Base-by-base conservation (phyloP, 2,329 filamentous ascomycete species). In the Xylaria sp. region DNA sequence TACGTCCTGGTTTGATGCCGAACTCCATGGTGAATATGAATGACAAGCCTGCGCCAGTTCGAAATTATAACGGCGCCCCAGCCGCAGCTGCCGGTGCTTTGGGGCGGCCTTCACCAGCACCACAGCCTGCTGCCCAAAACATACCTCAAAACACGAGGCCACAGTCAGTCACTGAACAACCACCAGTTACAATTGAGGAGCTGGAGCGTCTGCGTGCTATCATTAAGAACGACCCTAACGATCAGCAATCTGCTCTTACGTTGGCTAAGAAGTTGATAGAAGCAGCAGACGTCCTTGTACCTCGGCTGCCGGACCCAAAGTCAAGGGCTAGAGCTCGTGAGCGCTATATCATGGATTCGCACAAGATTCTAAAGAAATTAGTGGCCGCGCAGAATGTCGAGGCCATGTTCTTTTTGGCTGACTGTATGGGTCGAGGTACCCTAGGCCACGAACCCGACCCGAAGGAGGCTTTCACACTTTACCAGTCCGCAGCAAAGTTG, bases 371-470 rank as follows among this genome's bases (percentile, higher is more conserved):
- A 45, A 97, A 97, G 81, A 97, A 96, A 76, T 83, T 98, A 9
- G 87, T 89, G 7, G 85, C 84, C 53, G 82, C 82, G 12, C 89
- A 91, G 64, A 92, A 94, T 71, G 78, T 87, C 0, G 93, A 96
- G 8, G 94, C 94, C 31, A 96, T 97, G 88, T 99, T 99, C 78
- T 92, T 92, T 70, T 79, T 97, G 55, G 95, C 94, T 19, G 95
- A 98, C 75, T 92, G 91, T 73, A 89, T 95, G 69, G 94, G 95
- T 2, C 88, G 90, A 67, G 94, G 94, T 4, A 79, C 87, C 8
- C 85, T 98, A 21, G 92, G 94, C 4, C 79, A 92, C 12, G 89
- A 94, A 70, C 83, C 88, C 0, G 94, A 98, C 71, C 87, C 91
- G 55, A 97, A 96, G 73, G 94, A 98, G 78, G 95, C 95, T 0